Evolutionary conservation across 2,329 filamentous ascomycete genomes (phyloP), one percentile per base, ranked within the genome.

Genomic region (Amauroascus niger): DNA sequence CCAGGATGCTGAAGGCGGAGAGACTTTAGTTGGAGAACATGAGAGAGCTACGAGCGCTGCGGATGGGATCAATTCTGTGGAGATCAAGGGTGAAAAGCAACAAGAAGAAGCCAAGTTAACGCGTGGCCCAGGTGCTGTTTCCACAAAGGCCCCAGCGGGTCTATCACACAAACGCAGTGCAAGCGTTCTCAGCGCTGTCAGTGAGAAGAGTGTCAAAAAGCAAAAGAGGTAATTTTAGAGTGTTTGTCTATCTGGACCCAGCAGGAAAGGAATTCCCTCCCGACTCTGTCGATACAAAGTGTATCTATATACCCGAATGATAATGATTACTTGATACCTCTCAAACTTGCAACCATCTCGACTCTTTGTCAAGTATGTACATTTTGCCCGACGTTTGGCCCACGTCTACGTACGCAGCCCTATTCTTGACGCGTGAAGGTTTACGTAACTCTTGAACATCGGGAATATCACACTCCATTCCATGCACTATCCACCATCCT

Each of bases 111-210:
- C 32, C 13, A 46, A 51, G 26, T 16, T 39, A 49, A 33, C 39
- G 33, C 52, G 13, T 53, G 43, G 13, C 9, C 32, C 13, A 13
- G 20, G 28, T 28, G 32, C 14, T 24, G 14, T 41, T 39, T 37
- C 30, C 14, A 46, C 40, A 11, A 52, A 52, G n/a, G 41, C 28
- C 8, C 37, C 24, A 11, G 20, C 24, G 4, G 60, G 33, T 49
- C 48, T 56, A 18, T 65, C 65, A 0, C 83, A 86, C 59, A 94
- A 94, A 73, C 79, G 88, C 55, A 93, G 88, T 65, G 87, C 87
- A 1, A 94, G 88, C 67, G 87, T 89, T 30, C 67, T 94, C 51
- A 91, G 87, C 66, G 74, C 76, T 14, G 72, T 73, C 5, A 88
- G 85, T 65, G 83, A 88, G 54, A 77, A 76, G 65, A 76, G 73